Evolutionary conservation across 2,329 filamentous ascomycete genomes (phyloP), one percentile per base, ranked within the genome.

Genomic region (Rutstroemia sp.): DNA sequence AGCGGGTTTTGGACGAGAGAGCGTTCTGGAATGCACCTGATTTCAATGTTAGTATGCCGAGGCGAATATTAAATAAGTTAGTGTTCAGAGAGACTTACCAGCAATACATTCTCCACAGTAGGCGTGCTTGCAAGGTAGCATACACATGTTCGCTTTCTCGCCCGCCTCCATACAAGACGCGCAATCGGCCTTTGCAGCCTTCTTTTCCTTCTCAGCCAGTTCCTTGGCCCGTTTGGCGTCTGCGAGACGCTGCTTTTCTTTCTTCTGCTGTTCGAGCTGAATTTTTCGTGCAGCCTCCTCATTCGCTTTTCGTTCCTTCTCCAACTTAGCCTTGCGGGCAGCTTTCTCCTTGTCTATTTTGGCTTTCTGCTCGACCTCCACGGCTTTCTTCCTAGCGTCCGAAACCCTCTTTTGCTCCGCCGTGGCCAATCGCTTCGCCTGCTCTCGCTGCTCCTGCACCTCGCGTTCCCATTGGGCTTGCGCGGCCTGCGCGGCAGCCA

Each of bases 81-180:
- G 16, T 21, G 12, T 47, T 16, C 10, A 54, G 40, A 30, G 19
- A 16, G 23, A 45, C 56, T 45, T 56, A 62, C 63, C 58, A 21
- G 27, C 51, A 16, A 64, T 56, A 52, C 61, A 65, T 2, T 58
- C 57, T 6, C 52, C 51, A 21, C 61, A 63, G 38, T 64, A 65
- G 3, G 45, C 44, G 23, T 65, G 63, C 10, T 61, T 57, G 27
- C 63, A 65, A 5, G 57, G 40, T 1, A 64, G 42, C 8, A 58
- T 30, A 16, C 42, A 48, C 56, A 63, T 60, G 2, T 60, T 54
- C 5, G 34, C 45, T 30, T 58, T 58, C 2, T 58, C 54, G 8
- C 52, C 53, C 21, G 48, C 19, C 39, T 61, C 60, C 58, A 65
- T 61, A 23, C 61, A 65, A 10, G 57, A 60, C 14, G 60, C 56